These are phyloP conservation scores for Auriscalpium vulgare DNA, from an alignment of 768 basidiomycete genomes.

Conservation along the genomic window DNA sequence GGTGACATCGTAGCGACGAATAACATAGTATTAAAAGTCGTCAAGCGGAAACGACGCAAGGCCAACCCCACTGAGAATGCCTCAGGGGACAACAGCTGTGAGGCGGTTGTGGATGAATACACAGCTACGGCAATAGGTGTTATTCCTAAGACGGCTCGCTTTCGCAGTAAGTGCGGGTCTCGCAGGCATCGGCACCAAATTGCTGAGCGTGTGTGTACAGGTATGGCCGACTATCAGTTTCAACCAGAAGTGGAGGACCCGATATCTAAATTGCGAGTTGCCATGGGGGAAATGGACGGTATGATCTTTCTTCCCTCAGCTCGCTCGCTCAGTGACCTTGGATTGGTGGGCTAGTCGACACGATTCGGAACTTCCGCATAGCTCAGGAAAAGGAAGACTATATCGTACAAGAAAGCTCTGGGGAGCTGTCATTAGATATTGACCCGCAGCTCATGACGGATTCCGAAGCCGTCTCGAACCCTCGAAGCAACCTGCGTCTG, in stretches of 20 bases:
- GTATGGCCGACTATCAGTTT: conserved; percentile 92
- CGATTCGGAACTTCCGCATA: conserved; percentile 62
- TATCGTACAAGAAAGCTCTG: conserved; percentile 24
- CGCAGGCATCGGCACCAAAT: too few relatives aligned
- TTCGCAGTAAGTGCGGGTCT: conserved; percentile 58
- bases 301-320: conserved; percentile 13
- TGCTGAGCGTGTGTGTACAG: conserved; percentile 30
- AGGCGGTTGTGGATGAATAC: conserved; percentile 55
- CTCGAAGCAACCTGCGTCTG: conserved; percentile 57
- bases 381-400: conserved; percentile 65
- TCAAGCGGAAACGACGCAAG: conserved; percentile 47
- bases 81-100: conserved; percentile 15
- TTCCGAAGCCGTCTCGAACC: conserved; percentile 10
- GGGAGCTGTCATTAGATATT: conserved; percentile 33
- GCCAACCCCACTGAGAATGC: conserved; percentile 24
- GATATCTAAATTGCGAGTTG: conserved; percentile 54
- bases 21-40: conserved; percentile 83
- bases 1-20: conserved; percentile 72
- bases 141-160: conserved; percentile 77
- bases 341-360: conserved; percentile 45
- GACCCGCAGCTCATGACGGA: conserved; percentile 36
- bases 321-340: not conserved
- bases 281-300: conserved; percentile 85
- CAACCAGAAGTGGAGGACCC: conserved; percentile 68
- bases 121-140: conserved; percentile 65